These are phyloP conservation scores for Ehretia macrophylla DNA, from an alignment of 257 asterid species.

Conservation along the genomic window DNA sequence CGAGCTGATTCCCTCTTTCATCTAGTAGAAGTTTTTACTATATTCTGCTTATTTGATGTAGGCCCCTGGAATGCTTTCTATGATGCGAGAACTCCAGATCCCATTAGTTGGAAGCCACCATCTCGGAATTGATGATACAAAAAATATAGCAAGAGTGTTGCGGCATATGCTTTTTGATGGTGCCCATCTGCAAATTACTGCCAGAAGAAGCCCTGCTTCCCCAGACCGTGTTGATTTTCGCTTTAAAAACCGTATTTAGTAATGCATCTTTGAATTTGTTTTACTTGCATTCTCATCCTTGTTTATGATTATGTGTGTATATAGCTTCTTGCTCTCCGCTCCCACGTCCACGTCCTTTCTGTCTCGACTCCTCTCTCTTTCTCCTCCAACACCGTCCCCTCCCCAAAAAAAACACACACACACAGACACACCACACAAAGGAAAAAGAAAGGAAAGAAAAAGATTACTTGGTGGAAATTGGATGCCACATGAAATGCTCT, in stretches of 20 bases:
- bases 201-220: constrained; percentile 40
- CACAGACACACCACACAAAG: too few species aligned
- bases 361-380: too few species aligned
- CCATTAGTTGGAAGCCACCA: constrained; percentile 75
- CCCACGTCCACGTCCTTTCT: background rate
- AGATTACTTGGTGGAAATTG: too few species aligned
- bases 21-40: background rate
- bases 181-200: constrained; percentile 81
- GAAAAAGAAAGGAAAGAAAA: too few species aligned
- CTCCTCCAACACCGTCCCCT: background rate
- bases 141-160: constrained; percentile 72
- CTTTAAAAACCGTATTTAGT: constrained; percentile 53
- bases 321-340: background rate
- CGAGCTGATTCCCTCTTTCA: background rate
- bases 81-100: constrained; percentile 77
- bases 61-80: constrained; percentile 89
- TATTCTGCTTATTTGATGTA: constrained; percentile 14
- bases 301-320: background rate
- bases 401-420: background rate
- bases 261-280: constrained; percentile 5
- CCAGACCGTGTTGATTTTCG: constrained; percentile 45
- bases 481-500: too few species aligned
- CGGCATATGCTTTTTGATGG: constrained; percentile 75
- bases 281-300: background rate
- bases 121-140: constrained; percentile 87